phyloP scores from a whole-genome alignment of 768 basidiomycete species.

The Trametes villosa region DNA sequence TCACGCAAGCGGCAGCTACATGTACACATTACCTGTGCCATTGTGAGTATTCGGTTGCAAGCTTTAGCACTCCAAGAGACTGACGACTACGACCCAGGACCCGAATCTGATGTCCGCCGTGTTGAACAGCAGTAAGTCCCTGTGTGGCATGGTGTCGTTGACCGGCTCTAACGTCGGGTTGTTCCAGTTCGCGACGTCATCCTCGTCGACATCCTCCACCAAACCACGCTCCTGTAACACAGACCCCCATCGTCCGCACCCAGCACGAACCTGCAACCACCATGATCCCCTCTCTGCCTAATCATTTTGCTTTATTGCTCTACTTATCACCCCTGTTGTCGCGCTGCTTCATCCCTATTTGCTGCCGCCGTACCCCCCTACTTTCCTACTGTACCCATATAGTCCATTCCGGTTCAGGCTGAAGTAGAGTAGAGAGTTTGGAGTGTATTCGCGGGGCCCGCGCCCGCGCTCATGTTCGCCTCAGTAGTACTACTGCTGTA shows the following conservation, averaged over 20 bases:
- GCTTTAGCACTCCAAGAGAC: neutral
- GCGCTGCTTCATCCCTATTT: neutral
- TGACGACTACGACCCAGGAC: constrained; percentile 31
- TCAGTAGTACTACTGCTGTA: neutral
- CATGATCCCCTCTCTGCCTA: neutral
- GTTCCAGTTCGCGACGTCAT: constrained; percentile 35
- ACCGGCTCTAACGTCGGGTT: neutral
- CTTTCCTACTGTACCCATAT: constrained; percentile 7
- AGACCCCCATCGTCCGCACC: neutral
- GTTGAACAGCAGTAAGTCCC: constrained; percentile 50
- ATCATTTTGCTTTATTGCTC: constrained; percentile 16
- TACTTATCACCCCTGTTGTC: constrained; percentile 12
- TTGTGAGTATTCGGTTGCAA: constrained; percentile 32
- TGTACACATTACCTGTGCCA: constrained; percentile 58
- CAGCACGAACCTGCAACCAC: neutral
- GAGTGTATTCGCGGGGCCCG: no score
- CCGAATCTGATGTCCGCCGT: constrained; percentile 50
- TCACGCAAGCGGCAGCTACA: constrained; percentile 51
- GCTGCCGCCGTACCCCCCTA: neutral
- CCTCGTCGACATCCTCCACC: constrained; percentile 26
- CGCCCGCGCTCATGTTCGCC: neutral
- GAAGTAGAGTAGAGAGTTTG: no score
- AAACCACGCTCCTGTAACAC: constrained; percentile 15
- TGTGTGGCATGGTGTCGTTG: no score
- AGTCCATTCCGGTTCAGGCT: no score